phyloP scores from a whole-genome alignment of 805 yeast species.

The Yarrowia sp. region DNA sequence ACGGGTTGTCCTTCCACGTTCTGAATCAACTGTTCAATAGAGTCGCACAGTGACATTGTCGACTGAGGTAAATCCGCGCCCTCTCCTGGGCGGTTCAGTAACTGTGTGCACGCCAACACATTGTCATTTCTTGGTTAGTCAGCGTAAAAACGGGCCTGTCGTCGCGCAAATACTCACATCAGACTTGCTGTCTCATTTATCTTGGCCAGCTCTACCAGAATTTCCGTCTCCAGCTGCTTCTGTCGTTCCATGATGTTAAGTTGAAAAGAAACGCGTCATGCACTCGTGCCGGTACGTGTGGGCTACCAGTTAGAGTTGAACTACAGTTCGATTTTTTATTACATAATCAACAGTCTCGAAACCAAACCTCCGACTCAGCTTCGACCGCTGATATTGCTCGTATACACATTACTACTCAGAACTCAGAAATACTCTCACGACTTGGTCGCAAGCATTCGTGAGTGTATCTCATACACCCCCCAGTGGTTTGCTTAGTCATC shows the following conservation, averaged over 20 bases:
- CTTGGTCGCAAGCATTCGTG: too few relatives aligned
- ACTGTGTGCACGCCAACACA: constrained; percentile 8
- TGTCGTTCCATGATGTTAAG: constrained; percentile 23
- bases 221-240: constrained; percentile 15
- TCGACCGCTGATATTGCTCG: too few relatives aligned
- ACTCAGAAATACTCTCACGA: too few relatives aligned
- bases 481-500: too few relatives aligned
- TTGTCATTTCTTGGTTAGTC: constrained; percentile 10
- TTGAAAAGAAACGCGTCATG: not conserved
- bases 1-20: not conserved
- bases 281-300: too few relatives aligned
- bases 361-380: too few relatives aligned
- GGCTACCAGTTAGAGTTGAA: not conserved
- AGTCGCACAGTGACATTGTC: not conserved
- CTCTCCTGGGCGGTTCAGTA: not conserved
- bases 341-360: not conserved
- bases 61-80: not conserved
- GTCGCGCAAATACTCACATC: constrained; percentile 8
- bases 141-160: too few relatives aligned
- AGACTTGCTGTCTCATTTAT: constrained; percentile 4
- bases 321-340: not conserved
- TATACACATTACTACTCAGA: too few relatives aligned
- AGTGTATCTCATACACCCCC: too few relatives aligned
- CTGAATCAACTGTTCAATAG: not conserved
- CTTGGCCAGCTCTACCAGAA: constrained; percentile 20